Conservation (phyloP, 106 monocot genomes). For the Dioscorea alata region DNA sequence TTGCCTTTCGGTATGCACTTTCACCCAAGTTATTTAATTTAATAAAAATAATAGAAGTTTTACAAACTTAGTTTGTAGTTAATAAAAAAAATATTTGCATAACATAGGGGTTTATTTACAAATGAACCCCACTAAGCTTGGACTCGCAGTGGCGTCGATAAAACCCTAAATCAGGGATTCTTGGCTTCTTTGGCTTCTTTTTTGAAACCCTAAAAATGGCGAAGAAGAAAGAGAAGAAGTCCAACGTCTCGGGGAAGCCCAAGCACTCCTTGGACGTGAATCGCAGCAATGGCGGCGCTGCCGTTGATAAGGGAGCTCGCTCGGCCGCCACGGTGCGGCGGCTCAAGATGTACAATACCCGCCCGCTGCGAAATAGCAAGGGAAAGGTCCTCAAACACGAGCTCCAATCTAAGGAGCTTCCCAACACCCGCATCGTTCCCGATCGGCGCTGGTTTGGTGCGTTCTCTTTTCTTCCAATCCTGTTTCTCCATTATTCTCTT, state of each 20-base stretch:
- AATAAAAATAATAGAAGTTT: too few species aligned
- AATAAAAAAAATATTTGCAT: too few species aligned
- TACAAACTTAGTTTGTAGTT: too few species aligned
- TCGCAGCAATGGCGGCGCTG: slow-evolving; percentile 62
- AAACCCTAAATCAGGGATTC: too few species aligned
- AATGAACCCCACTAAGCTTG: too few species aligned
- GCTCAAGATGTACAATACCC: slow-evolving; percentile 83
- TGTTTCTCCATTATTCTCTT: too few species aligned
- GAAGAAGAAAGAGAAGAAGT: slow-evolving; percentile 71
- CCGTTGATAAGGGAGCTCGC: slow-evolving; percentile 34
- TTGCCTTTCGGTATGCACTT: too few species aligned
- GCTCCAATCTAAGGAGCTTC: slow-evolving; percentile 85
- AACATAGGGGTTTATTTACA: too few species aligned
- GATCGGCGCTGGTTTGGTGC: slow-evolving; percentile 96
- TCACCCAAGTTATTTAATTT: too few species aligned
- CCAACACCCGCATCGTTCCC: slow-evolving; percentile 79
- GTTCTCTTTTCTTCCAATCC: background rate
- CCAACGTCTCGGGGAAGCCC: slow-evolving; percentile 81
- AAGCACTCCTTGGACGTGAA: slow-evolving; percentile 96
- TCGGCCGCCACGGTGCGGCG: slow-evolving; percentile 78
- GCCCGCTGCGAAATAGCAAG: slow-evolving; percentile 65
- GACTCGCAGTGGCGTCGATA: too few species aligned
- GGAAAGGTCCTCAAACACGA: slow-evolving; percentile 80
- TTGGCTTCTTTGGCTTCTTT: background rate
- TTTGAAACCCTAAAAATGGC: slow-evolving; percentile 12